Evolutionary conservation across 495 filamentous ascomycete species (phyloP).

Genomic region (Echria macrotheca): DNA sequence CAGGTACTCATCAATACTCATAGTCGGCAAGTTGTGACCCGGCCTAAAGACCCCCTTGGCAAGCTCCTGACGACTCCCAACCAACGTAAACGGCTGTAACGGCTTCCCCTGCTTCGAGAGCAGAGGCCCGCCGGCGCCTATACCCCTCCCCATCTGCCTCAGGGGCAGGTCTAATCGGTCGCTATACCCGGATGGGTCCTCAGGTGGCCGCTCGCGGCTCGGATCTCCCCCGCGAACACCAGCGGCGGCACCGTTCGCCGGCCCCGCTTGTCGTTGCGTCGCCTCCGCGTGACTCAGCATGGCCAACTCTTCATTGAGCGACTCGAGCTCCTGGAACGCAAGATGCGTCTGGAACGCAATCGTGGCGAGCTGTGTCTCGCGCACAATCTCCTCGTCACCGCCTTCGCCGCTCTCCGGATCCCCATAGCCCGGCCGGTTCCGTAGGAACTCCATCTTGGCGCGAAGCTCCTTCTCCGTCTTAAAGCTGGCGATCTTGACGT

Average conservation of each 20-base stretch:
- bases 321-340: conserved; percentile 78
- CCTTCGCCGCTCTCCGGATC: conserved; percentile 42
- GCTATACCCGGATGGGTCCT: conserved; percentile 60
- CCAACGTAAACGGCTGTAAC: conserved; percentile 82
- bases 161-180: conserved; percentile 69
- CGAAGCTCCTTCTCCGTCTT: conserved; percentile 83
- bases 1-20: conserved; percentile 96
- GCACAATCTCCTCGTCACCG: conserved; percentile 67
- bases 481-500: conserved; percentile 81
- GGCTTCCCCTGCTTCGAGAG: conserved; percentile 80
- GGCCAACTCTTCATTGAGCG: conserved; percentile 74
- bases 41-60: conserved; percentile 81
- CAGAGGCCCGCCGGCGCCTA: conserved; percentile 62
- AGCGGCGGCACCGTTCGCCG: too few relatives aligned
- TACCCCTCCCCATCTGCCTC: conserved; percentile 26
- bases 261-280: conserved; percentile 45
- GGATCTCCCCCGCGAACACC: too few relatives aligned
- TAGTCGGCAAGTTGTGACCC: conserved; percentile 90
- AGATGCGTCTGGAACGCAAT: conserved; percentile 68
- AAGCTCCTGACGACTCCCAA: conserved; percentile 70
- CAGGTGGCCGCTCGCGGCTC: too few relatives aligned
- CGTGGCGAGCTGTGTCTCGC: conserved; percentile 70
- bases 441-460: conserved; percentile 61
- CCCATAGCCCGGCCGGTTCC: conserved; percentile 37
- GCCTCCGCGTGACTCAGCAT: conserved; percentile 52